A percentile compares a stretch with the other conserved stretches of the same genome.
Conservation (phyloP, 257 asterid genomes). For the Primulina tabacum region DNA sequence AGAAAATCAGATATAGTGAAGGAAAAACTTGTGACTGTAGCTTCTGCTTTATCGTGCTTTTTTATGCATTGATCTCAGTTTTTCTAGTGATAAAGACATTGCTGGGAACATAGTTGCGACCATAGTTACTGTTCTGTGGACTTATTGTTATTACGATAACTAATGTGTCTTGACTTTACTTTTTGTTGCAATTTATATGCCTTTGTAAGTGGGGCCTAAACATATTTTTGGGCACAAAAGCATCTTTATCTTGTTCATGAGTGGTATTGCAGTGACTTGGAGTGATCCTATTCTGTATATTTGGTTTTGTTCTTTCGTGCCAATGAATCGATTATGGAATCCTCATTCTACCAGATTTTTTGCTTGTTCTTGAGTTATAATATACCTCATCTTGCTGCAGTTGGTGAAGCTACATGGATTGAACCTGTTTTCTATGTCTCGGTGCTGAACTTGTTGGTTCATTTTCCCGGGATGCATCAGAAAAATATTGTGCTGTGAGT, state of each 20-base stretch:
- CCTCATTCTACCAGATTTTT: background rate
- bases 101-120: background rate
- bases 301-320: background rate
- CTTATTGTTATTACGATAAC: background rate
- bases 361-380: background rate
- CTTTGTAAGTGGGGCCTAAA: background rate
- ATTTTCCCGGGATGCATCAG: background rate
- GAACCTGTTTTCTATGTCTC: slow-evolving; percentile 8
- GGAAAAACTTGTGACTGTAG: slow-evolving; percentile 6
- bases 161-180: background rate
- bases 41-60: background rate
- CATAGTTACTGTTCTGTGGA: background rate
- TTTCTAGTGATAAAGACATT: background rate
- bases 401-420: slow-evolving; percentile 4
- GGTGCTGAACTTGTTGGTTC: slow-evolving; percentile 20
- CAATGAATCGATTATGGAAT: background rate
- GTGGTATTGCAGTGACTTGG: background rate
- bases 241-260: background rate
- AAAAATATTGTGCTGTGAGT: slow-evolving; percentile 8
- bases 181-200: background rate
- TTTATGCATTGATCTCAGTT: background rate
- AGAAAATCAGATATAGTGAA: background rate
- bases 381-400: slow-evolving; percentile 17
- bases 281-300: background rate
- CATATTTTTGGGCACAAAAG: background rate